Base-by-base conservation (phyloP, 2,329 filamentous ascomycete genomes). In the Aspergillus niger region DNA sequence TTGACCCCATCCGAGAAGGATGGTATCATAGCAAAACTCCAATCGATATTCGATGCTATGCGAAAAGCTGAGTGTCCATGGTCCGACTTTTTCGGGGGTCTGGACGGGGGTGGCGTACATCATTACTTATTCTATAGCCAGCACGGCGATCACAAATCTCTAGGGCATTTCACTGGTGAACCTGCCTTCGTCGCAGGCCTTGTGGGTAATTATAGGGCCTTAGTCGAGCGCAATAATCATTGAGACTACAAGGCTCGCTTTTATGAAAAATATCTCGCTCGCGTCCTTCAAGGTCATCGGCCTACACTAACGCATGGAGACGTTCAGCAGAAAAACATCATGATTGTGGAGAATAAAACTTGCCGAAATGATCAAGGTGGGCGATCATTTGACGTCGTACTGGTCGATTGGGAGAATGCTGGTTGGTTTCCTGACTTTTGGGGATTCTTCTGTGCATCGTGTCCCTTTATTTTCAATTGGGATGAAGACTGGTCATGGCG, bases 261-360 rank as follows among this genome's bases (percentile, higher is more conserved):
- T 58, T 73, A 71, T 48, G 65, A 73, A 63, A 67, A 55, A 60
- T 66, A 71, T 38, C 47, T 73, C 22, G 7, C 61, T 59, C 41
- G 57, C n/a, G 60, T 72, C 32, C 63, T 72, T 55, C 60, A 70
- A 58, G 70, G 70, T 15, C 68, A 72, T 52, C 67, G 66, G 61
- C 67, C 72, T 0, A 72, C 65, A 41, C 63, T 72, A 44, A 72
- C 71, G 11, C 71, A 74, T 61, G 69, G 70, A 32, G 71, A 72
- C 43, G 50, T 69, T 57, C 70, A 74, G 63, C 69, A 67, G 58
- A 63, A 63, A 38, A 58, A 63, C 15, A 58, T 63, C 10, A 58
- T 60, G 50, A 22, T 60, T 5, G 60, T 39, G 15, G 65, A 69
- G 54, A 68, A 68, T 59, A 55, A 36, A 48, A 61, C 47, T 48